A percentile compares a stretch with the other conserved stretches of the same genome.
phyloP scores from a whole-genome alignment of 345 rosid genomes.

The Salix koriyanagi region DNA sequence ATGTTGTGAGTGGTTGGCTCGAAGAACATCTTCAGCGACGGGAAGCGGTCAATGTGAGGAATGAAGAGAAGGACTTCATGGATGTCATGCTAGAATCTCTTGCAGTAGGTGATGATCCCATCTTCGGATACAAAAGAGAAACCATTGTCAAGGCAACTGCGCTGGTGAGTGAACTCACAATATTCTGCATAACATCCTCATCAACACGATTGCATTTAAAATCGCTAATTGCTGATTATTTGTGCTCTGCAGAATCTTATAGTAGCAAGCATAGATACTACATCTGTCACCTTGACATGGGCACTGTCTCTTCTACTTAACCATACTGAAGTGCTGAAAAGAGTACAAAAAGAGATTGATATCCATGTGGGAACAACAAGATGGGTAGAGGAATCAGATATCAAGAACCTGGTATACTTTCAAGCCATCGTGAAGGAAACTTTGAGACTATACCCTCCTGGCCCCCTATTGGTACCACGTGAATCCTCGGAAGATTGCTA shows the following conservation, averaged over 20 bases:
- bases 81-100: conserved; percentile 46
- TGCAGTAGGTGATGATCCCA: conserved; percentile 21
- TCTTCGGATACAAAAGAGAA: conserved; percentile 44
- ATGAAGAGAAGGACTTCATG: conserved; percentile 40
- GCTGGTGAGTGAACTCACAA: conserved; percentile 33
- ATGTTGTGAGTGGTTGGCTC: conserved; percentile 42
- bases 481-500: conserved; percentile 35
- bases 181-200: too few relatives aligned
- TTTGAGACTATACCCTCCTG: conserved; percentile 30
- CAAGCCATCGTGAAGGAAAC: conserved; percentile 63
- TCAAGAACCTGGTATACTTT: conserved; percentile 38
- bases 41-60: conserved; percentile 1
- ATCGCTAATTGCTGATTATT: too few relatives aligned
- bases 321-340: conserved; percentile 29
- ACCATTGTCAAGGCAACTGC: conserved; percentile 52
- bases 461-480: conserved; percentile 29
- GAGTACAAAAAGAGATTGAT: conserved; percentile 50
- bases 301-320: conserved; percentile 40
- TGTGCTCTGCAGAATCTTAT: conserved; percentile 12
- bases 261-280: conserved; percentile 49
- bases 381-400: conserved; percentile 56
- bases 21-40: conserved; percentile 37
- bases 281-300: conserved; percentile 43
- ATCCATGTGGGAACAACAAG: conserved; percentile 32
- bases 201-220: too few relatives aligned